Conservation (phyloP, 495 filamentous ascomycete species). For the Parmelia sp. region DNA sequence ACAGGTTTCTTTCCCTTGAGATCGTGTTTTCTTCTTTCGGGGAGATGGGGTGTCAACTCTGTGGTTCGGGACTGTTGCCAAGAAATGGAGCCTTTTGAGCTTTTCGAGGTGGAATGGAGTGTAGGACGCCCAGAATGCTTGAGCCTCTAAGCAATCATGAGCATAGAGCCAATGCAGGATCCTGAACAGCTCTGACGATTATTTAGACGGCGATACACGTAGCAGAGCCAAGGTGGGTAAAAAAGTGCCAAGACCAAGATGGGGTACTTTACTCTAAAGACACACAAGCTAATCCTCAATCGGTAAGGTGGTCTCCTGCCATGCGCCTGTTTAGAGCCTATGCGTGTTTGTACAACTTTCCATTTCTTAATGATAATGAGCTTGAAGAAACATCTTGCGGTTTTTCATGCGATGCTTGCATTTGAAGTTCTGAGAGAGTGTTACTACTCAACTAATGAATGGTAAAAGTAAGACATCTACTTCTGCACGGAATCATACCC, state of each 20-base stretch:
- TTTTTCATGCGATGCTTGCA: no score
- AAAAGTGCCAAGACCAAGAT: conserved; percentile 3
- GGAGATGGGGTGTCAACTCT: not conserved
- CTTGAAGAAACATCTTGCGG: no score
- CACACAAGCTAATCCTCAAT: no score
- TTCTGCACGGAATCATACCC: no score
- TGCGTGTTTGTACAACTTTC: no score
- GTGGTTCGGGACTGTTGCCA: not conserved
- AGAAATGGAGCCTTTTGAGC: not conserved
- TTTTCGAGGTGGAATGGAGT: not conserved
- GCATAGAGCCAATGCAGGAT: not conserved
- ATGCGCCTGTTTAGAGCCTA: no score
- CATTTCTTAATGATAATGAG: no score
- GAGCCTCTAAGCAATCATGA: not conserved
- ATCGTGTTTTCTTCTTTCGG: not conserved
- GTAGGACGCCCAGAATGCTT: not conserved
- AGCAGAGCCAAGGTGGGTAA: not conserved
- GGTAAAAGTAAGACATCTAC: no score
- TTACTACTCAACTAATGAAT: no score
- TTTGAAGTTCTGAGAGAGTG: no score
- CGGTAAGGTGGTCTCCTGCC: no score
- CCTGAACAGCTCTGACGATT: not conserved
- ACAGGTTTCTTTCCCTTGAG: not conserved
- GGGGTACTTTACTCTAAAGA: no score
- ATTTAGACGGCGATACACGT: not conserved